Evolutionary conservation across 768 basidiomycete genomes (phyloP).

Genomic region (Suillus brevipes): DNA sequence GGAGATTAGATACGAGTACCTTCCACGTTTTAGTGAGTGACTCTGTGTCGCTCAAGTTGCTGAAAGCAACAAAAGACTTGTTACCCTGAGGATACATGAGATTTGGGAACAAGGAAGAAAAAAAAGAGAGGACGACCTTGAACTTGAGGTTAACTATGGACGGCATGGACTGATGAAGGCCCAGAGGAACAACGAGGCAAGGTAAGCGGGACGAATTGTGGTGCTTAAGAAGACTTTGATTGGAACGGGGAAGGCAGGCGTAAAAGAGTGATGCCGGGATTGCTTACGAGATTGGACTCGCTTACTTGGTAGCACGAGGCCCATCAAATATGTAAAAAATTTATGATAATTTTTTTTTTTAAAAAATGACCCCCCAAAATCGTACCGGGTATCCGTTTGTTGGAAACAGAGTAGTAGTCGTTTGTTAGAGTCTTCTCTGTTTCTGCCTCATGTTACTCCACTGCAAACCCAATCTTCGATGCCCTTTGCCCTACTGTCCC

Average conservation of each 20-base stretch:
- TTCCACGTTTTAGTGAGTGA: slow-evolving; percentile 91
- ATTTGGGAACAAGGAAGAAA: too few species aligned
- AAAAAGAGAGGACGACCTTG: slow-evolving; percentile 49
- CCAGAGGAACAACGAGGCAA: slow-evolving; percentile 9
- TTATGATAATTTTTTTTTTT: not conserved
- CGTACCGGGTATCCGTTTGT: slow-evolving; percentile 2
- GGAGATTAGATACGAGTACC: slow-evolving; percentile 39
- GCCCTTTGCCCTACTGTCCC: not conserved
- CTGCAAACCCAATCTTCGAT: slow-evolving; percentile 5
- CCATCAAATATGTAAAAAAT: slow-evolving; percentile 3
- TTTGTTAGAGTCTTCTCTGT: too few species aligned
- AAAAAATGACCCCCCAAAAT: not conserved
- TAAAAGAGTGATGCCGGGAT: not conserved
- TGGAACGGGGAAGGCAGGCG: slow-evolving; percentile 1
- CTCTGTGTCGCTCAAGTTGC: slow-evolving; percentile 82
- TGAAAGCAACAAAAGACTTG: slow-evolving; percentile 93
- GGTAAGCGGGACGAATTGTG: too few species aligned
- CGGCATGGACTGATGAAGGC: slow-evolving; percentile 50
- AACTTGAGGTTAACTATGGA: slow-evolving; percentile 86
- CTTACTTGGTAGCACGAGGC: slow-evolving; percentile 3
- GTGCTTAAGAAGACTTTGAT: slow-evolving; percentile 4
- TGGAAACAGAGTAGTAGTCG: too few species aligned
- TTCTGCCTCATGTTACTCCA: slow-evolving; percentile 4
- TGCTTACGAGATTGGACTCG: slow-evolving; percentile 1
- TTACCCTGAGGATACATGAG: slow-evolving; percentile 48